Base-by-base conservation (phyloP, 257 asterid species). In the Fraxinus americana region DNA sequence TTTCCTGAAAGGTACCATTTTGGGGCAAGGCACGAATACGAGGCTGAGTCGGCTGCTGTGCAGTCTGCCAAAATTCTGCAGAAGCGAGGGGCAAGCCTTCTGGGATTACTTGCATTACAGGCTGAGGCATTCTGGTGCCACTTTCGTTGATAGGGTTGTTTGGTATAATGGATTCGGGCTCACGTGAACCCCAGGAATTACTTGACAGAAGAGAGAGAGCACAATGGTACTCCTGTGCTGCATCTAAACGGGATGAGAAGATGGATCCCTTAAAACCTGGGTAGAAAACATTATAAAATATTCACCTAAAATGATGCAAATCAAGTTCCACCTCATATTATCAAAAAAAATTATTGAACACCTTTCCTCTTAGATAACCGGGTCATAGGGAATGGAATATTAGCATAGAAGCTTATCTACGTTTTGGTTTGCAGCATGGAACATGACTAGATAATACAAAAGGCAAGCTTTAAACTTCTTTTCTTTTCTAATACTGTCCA, bases 161-260 rank as follows among this genome's bases (percentile, higher is more conserved):
- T 16, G 80, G 74, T 23, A 88, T 81, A 68, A 83, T 68, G 71
- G 89, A 74, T 36, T 84, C 85, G 4, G 88, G 88, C 76, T 85
- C 89, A 66, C 87, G 86, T 25, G 93, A 87, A 84, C 86, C 90
- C 92, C 92, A 92, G 12, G 93, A 85, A 82, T 77, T 85, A 41
- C 78, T 92, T 92, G 98, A 92, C 98, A 92, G 98, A 91, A 92
- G 98, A 92, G 98, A 92, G 98, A 92, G 98, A 92, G 98, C 98
- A 90, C 96, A 87, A 57, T 84, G 78, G 81, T 80, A 82, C 36
- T 89, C 94, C 52, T 86, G 85, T 86, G 90, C 84, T 85, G 87
- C 85, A 81, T 79, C 91, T 76, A 80, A 32, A 65, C 35, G 72
- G 75, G 87, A 75, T 45, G 89, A 81, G 74, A 86, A 79, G 74